These are phyloP conservation scores for Aureobasidium sp. DNA, from an alignment of 2,329 filamentous ascomycete genomes.

Conservation along the genomic window DNA sequence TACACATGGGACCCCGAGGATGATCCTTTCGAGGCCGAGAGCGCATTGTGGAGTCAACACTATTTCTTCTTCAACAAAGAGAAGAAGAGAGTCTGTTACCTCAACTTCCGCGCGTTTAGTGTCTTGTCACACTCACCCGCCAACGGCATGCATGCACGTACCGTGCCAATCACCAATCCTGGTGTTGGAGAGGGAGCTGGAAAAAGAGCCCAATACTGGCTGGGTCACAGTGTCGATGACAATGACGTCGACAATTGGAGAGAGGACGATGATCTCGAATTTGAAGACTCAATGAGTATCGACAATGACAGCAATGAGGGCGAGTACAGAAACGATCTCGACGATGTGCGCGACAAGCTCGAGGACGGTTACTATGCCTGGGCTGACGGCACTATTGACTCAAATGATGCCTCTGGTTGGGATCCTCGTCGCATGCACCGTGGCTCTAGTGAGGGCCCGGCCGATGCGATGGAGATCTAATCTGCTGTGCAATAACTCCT, in stretches of 20 bases:
- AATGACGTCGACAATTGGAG: slow-evolving; percentile 18
- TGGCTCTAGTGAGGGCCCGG: slow-evolving; percentile 18
- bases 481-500: neutral
- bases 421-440: slow-evolving; percentile 15
- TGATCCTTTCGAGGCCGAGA: slow-evolving; percentile 86
- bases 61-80: slow-evolving; percentile 98
- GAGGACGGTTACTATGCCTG: slow-evolving; percentile 25
- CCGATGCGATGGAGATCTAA: slow-evolving; percentile 19
- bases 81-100: slow-evolving; percentile 85
- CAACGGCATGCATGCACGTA: slow-evolving; percentile 34
- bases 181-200: slow-evolving; percentile 50
- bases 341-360: slow-evolving; percentile 29
- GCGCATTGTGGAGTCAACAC: slow-evolving; percentile 88
- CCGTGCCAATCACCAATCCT: slow-evolving; percentile 39
- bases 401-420: slow-evolving; percentile 20
- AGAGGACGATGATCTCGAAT: slow-evolving; percentile 27
- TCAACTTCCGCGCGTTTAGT: slow-evolving; percentile 85
- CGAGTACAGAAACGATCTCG: slow-evolving; percentile 28
- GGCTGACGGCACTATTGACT: slow-evolving; percentile 20
- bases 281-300: slow-evolving; percentile 17
- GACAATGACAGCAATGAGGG: slow-evolving; percentile 26
- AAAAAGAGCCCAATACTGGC: slow-evolving; percentile 84
- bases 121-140: slow-evolving; percentile 60
- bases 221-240: slow-evolving; percentile 53
- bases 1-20: slow-evolving; percentile 86